A percentile compares a stretch with the other conserved stretches of the same genome.
Evolutionary conservation across 2,329 filamentous ascomycete species (phyloP).

Genomic region (Elsinoe arachidis): DNA sequence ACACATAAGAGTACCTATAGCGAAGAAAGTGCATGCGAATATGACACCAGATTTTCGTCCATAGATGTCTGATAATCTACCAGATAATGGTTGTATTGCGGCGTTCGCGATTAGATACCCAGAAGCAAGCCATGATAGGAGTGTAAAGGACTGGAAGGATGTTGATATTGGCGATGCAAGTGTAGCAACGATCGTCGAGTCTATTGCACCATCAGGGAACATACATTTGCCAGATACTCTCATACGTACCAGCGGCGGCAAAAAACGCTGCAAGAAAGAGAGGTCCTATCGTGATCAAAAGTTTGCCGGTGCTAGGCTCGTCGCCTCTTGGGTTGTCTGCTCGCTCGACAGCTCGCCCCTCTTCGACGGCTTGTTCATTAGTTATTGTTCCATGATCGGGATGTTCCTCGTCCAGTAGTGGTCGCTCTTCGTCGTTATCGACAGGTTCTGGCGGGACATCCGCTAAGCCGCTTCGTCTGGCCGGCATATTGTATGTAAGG

Average conservation of each 20-base stretch:
- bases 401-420: conserved; percentile 14
- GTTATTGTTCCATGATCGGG: conserved; percentile 17
- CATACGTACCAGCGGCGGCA: conserved; percentile 41
- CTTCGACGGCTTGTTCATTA: conserved; percentile 22
- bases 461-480: conserved; percentile 2
- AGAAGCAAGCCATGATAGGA: conserved; percentile 81
- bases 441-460: conserved; percentile 14
- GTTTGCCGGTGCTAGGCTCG: conserved; percentile 39
- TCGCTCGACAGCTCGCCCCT: conserved; percentile 26
- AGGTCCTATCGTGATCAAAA: conserved; percentile 41
- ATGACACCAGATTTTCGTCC: conserved; percentile 69
- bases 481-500: background rate
- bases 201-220: conserved; percentile 28
- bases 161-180: conserved; percentile 75
- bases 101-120: conserved; percentile 84
- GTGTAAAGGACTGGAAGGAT: conserved; percentile 69
- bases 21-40: conserved; percentile 74
- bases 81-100: conserved; percentile 75
- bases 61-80: conserved; percentile 81
- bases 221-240: background rate
- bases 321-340: conserved; percentile 26
- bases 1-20: conserved; percentile 70
- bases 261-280: conserved; percentile 49
- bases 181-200: conserved; percentile 78
- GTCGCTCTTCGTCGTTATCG: conserved; percentile 15